Evolutionary conservation across 352 stramenopile genomes (phyloP).

Genomic region (Pythium graminicola): DNA sequence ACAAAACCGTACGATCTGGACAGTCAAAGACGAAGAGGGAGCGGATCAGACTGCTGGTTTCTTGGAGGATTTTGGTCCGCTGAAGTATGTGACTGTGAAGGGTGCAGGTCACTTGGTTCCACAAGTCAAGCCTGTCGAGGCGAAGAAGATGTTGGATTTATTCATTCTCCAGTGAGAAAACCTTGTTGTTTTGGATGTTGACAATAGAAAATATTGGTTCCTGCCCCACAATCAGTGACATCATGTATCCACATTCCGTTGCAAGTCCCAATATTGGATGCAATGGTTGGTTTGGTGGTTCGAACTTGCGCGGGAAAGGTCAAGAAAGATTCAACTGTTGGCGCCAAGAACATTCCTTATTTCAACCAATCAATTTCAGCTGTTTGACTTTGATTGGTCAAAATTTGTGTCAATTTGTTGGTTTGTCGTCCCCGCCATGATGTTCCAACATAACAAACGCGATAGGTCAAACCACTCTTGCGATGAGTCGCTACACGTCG

Average conservation of each 20-base stretch:
- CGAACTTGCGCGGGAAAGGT: background rate
- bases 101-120: background rate
- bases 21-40: too few species aligned
- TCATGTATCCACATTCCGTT: too few species aligned
- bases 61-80: conserved; percentile 54
- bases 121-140: conserved; percentile 41
- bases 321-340: too few species aligned
- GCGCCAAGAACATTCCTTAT: too few species aligned
- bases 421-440: conserved; percentile 4
- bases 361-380: background rate
- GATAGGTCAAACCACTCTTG: background rate
- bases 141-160: conserved; percentile 52
- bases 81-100: background rate
- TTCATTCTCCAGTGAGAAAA: conserved; percentile 31
- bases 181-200: background rate
- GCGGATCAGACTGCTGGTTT: conserved; percentile 74
- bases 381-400: background rate
- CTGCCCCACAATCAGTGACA: too few species aligned
- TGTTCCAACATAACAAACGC: background rate
- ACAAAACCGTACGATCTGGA: too few species aligned
- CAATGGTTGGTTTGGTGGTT: background rate
- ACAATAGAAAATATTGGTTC: background rate
- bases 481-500: conserved; percentile 17
- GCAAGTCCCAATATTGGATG: too few species aligned
- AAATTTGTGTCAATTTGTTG: background rate